Percentiles rank a stretch among this genome's conserved stretches.
These are phyloP conservation scores for Fusarium nygamai DNA, from an alignment of 2,329 filamentous ascomycete genomes.

Conservation along the genomic window DNA sequence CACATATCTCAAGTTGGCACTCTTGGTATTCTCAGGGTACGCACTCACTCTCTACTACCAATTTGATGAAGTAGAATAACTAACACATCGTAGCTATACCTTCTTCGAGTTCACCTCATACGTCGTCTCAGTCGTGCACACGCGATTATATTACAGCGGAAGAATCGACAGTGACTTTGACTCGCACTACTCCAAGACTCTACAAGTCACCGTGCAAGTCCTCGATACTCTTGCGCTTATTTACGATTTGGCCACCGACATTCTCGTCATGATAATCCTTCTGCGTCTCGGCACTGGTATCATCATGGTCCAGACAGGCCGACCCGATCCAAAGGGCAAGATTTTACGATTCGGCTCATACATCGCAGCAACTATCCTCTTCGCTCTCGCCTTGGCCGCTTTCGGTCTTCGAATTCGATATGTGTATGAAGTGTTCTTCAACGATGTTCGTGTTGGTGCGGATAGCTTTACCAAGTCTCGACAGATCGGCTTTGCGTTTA, in stretches of 20 bases:
- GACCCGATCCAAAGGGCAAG: conserved; percentile 7
- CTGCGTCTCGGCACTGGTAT: conserved; percentile 37
- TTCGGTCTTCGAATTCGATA: conserved; percentile 34
- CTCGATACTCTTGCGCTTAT: not conserved
- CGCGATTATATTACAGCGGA: not conserved
- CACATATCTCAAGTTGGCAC: conserved; percentile 37
- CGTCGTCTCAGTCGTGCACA: conserved; percentile 13
- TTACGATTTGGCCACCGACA: conserved; percentile 18
- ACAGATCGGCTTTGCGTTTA: conserved; percentile 17
- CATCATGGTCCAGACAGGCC: conserved; percentile 22
- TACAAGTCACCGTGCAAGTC: not conserved
- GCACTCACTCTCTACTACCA: not conserved
- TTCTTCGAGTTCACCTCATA: conserved; percentile 31
- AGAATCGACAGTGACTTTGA: not conserved
- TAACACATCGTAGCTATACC: conserved; percentile 22
- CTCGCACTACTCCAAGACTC: not conserved
- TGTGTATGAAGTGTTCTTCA: not conserved
- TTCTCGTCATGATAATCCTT: conserved; percentile 40
- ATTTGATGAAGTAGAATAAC: fast-evolving
- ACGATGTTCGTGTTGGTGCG: not conserved
- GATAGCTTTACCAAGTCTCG: not conserved
- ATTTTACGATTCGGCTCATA: conserved; percentile 23
- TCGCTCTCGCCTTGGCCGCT: conserved; percentile 14
- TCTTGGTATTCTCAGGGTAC: conserved; percentile 41
- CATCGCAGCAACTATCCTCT: conserved; percentile 23